Conservation (phyloP, 1,284 basidiomycete genomes). For the Moesziomyces antarcticus region DNA sequence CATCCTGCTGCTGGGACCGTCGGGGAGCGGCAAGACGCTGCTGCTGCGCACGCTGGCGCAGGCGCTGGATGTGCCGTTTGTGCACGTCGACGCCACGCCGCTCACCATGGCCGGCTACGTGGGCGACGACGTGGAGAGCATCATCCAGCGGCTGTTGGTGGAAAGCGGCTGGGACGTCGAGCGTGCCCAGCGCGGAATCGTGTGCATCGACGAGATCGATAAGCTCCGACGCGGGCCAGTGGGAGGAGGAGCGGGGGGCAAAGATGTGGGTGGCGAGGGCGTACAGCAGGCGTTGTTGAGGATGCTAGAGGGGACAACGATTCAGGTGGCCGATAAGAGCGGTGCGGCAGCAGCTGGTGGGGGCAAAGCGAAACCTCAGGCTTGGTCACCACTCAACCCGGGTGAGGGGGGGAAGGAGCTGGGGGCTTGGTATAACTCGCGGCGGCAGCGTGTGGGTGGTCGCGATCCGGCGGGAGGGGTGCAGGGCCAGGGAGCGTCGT, state of each 20-base stretch:
- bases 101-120: conserved; percentile 59
- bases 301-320: conserved; percentile 89
- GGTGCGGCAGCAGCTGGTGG: conserved; percentile 2
- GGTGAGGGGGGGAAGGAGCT: conserved; percentile 1
- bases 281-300: conserved; percentile 91
- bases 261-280: conserved; percentile 94
- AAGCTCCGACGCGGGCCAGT: conserved; percentile 75
- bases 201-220: conserved; percentile 96
- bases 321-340: conserved; percentile 74
- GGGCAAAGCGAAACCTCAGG: not conserved
- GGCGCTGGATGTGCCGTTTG: conserved; percentile 54
- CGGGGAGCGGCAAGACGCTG: conserved; percentile 69
- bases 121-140: conserved; percentile 56
- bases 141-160: conserved; percentile 45
- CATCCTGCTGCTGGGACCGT: conserved; percentile 82
- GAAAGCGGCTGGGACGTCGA: conserved; percentile 43
- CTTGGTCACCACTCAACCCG: not conserved
- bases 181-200: conserved; percentile 71
- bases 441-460: not conserved
- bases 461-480: too few species aligned
- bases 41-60: conserved; percentile 49
- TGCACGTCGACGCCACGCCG: conserved; percentile 55
- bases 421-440: conserved; percentile 31
- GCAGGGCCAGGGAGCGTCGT: conserved; percentile 71
- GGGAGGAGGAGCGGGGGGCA: conserved; percentile 72